Percentiles rank a stretch among this genome's conserved stretches.
phyloP scores from a whole-genome alignment of 306 rosid species.

The Fragaria ananassa region DNA sequence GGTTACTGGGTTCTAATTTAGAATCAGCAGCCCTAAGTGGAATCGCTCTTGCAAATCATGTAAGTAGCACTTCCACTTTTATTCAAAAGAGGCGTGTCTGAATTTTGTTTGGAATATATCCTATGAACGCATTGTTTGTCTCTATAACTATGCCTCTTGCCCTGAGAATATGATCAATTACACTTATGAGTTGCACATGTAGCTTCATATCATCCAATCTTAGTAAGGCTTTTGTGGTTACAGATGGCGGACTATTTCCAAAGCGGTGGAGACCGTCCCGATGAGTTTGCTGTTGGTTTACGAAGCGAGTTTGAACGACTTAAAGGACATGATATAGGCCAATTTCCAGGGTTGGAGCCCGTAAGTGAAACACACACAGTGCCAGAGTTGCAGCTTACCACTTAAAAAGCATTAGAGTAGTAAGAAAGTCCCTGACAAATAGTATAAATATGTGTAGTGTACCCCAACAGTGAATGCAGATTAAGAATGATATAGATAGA shows the following conservation, averaged over 20 bases:
- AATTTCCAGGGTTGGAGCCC: conserved; percentile 56
- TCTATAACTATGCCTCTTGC: not conserved
- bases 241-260: conserved; percentile 82
- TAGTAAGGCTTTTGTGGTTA: not conserved
- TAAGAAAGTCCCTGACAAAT: not conserved
- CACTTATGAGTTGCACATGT: not conserved
- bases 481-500: not conserved
- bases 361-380: conserved; percentile 30
- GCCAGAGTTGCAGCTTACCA: conserved; percentile 37
- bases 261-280: conserved; percentile 36
- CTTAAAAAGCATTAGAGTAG: conserved; percentile 9
- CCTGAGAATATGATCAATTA: not conserved
- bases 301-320: conserved; percentile 57
- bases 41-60: conserved; percentile 77
- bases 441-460: not conserved
- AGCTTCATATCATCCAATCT: too few species aligned
- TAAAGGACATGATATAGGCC: conserved; percentile 78
- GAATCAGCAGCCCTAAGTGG: conserved; percentile 92
- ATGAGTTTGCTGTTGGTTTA: conserved; percentile 67
- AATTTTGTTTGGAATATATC: not conserved
- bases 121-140: not conserved
- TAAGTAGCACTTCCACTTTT: conserved; percentile 29
- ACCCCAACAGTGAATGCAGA: not conserved
- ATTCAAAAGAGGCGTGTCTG: not conserved
- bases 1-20: conserved; percentile 87